Base-by-base conservation (phyloP, 108 stramenopile species). In the Pelagomonas calceolata region DNA sequence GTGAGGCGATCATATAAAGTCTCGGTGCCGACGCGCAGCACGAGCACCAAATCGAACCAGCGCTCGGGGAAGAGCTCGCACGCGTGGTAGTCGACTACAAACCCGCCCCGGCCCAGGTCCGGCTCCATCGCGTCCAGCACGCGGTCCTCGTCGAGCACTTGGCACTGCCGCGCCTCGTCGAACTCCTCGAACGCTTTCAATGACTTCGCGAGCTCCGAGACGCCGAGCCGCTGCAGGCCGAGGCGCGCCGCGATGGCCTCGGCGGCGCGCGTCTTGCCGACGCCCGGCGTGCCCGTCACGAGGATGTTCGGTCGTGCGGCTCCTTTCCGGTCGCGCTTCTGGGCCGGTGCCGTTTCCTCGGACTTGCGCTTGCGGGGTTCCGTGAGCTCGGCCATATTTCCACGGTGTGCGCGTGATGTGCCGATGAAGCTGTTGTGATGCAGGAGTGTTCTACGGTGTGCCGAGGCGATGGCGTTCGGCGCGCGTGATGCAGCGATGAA, bases 11-110 rank as follows among this genome's bases (percentile, higher is more conserved):
- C 96, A 77, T 82, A 97, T 29, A 97, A 73, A 21, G 89, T 79
- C 66, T 90, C 90, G 21, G 92, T 97, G 15, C 84, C 78, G 0
- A 91, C 73, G 34, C 90, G 77, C 66, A 97, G 74, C 9, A 95
- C 93, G 66, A 97, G 69, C 0, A 97, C 84, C 30, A 97, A 74
- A 73, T 97, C 94, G 80, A 97, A 97, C 93, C 93, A 97, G 65
- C 94, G 79, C 77, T 97, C 96, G 16, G 96, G 96, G 75, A 97
- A 97, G 30, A 95, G 75, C 69, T 94, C 92, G 63, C 88, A 87
- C 30, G 86, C 78, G 76, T 97, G 96, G 82, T 87, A 95, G 75
- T 97, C 96, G 4, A 89, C 90, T 12, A 95, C 88, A 35, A 88
- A 77, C 18, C 94, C 96, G 33, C 82, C 75, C 26, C 74, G 73